Evolutionary conservation across 2,329 filamentous ascomycete genomes (phyloP).

Genomic region (Penicillium sp.): DNA sequence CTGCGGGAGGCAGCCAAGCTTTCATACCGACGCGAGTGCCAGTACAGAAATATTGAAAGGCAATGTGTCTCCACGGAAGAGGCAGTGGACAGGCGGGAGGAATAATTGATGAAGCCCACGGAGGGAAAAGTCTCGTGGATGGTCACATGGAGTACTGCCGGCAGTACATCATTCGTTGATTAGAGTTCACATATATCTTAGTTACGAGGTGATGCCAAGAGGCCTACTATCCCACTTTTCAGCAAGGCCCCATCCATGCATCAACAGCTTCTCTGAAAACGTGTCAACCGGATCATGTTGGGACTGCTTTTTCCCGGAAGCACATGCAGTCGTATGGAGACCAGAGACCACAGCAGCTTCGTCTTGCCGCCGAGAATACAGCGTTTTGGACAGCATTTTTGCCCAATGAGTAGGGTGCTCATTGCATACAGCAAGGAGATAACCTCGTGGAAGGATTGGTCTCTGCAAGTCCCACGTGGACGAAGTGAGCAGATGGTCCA

Average conservation of each 20-base stretch:
- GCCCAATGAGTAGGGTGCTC: constrained; percentile 38
- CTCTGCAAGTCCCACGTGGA: constrained; percentile 38
- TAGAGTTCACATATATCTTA: not conserved
- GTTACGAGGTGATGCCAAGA: constrained; percentile 32
- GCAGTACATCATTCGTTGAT: not conserved
- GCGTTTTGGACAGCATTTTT: constrained; percentile 20
- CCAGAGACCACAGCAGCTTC: not conserved
- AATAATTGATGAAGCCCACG: not conserved
- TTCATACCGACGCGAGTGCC: too few species aligned
- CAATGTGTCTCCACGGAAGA: too few species aligned
- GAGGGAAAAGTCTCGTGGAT: not conserved
- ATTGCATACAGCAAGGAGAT: constrained; percentile 38
- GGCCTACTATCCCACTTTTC: constrained; percentile 38
- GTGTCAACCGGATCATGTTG: constrained; percentile 9
- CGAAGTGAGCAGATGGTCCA: constrained; percentile 50
- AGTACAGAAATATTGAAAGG: too few species aligned
- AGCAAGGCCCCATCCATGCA: constrained; percentile 33
- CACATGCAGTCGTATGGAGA: not conserved
- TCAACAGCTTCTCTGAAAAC: constrained; percentile 25
- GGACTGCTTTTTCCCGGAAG: constrained; percentile 4
- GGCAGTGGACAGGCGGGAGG: too few species aligned
- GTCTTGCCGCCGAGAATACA: constrained; percentile 16
- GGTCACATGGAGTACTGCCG: not conserved
- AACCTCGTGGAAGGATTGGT: constrained; percentile 33
- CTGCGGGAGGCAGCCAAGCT: too few species aligned